Evolutionary conservation across 768 basidiomycete genomes (phyloP).

Genomic region (Suillus variegatus): DNA sequence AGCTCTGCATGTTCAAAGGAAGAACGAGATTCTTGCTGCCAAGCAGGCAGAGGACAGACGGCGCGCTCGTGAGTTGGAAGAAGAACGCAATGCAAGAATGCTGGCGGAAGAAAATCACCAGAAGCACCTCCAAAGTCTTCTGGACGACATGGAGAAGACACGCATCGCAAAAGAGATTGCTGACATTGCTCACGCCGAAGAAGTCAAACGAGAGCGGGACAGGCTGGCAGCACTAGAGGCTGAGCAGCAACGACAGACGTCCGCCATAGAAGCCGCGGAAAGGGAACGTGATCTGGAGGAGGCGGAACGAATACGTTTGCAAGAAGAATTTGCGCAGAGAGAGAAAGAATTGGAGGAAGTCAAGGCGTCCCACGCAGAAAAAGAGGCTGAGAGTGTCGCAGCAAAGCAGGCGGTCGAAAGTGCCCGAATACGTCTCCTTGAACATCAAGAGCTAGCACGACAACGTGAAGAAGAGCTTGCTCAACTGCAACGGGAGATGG

Average conservation of each 20-base stretch:
- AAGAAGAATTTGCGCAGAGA: conserved; percentile 29
- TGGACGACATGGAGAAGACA: conserved; percentile 26
- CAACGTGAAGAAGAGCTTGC: conserved; percentile 30
- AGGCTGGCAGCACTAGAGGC: conserved; percentile 31
- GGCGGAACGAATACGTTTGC: conserved; percentile 29
- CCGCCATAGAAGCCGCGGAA: conserved; percentile 28
- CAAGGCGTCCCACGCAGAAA: conserved; percentile 26
- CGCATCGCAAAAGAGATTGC: conserved; percentile 25
- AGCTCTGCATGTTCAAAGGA: conserved; percentile 27
- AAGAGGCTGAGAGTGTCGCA: conserved; percentile 24
- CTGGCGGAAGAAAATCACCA: conserved; percentile 30
- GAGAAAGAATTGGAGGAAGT: conserved; percentile 26
- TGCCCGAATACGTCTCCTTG: conserved; percentile 24
- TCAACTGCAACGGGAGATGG: conserved; percentile 24
- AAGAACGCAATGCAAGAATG: conserved; percentile 30
- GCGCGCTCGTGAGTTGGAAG: conserved; percentile 30
- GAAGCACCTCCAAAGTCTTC: conserved; percentile 28
- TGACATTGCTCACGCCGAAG: conserved; percentile 26
- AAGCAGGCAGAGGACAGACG: conserved; percentile 30
- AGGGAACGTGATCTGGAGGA: conserved; percentile 24
- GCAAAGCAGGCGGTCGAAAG: conserved; percentile 28
- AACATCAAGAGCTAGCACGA: conserved; percentile 23
- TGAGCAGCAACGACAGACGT: conserved; percentile 29
- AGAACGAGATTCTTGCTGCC: conserved; percentile 26
- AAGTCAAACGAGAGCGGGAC: conserved; percentile 28